Percentiles rank a stretch among this genome's conserved stretches.
Evolutionary conservation across 441 rosid species (phyloP).

Genomic region (Iberis amara): DNA sequence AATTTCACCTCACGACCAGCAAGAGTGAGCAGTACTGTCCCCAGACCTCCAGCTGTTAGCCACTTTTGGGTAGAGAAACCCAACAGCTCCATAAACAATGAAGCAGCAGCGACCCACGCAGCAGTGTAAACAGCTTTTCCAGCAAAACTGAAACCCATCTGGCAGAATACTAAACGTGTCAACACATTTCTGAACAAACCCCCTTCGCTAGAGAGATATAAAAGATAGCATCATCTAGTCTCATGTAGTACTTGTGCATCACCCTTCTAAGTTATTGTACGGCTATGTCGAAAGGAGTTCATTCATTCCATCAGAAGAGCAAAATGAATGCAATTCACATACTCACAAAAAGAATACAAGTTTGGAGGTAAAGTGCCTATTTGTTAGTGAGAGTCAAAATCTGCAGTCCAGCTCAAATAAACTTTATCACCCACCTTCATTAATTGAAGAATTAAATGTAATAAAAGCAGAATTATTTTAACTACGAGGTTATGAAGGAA

Average conservation of each 20-base stretch:
- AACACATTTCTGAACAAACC: constrained; percentile 16
- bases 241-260: constrained; percentile 10
- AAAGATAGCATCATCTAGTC: neutral
- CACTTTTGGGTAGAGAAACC: constrained; percentile 72
- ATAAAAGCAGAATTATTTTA: neutral
- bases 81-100: constrained; percentile 67
- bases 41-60: constrained; percentile 77
- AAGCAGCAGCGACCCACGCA: constrained; percentile 64
- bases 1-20: constrained; percentile 70
- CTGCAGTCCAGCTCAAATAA: constrained; percentile 14
- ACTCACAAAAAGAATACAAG: constrained; percentile 10
- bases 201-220: neutral
- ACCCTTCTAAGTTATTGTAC: constrained; percentile 5
- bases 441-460: constrained; percentile 2
- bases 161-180: constrained; percentile 32
- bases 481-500: neutral
- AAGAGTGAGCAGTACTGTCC: constrained; percentile 71
- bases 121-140: constrained; percentile 66
- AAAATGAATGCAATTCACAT: neutral
- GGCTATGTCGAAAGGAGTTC: constrained; percentile 4
- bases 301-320: constrained; percentile 6
- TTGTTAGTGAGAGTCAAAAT: constrained; percentile 2
- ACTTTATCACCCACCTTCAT: neutral
- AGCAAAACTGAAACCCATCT: constrained; percentile 76
- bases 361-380: constrained; percentile 16